Conservation (phyloP, 2,329 filamentous ascomycete species). For the Fusarium metavorans region DNA sequence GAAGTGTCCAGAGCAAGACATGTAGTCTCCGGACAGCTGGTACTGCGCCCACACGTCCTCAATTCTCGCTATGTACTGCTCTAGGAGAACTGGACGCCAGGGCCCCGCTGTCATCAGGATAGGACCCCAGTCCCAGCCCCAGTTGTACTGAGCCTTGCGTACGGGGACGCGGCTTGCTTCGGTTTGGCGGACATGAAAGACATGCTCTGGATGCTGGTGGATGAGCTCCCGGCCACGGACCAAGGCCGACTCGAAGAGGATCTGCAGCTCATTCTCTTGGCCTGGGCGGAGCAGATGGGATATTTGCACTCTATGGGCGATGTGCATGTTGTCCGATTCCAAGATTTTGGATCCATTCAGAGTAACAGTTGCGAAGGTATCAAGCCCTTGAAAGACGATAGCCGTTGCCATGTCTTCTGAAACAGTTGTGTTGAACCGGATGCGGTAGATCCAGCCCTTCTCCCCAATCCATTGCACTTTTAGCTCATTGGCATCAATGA, state of each 20-base stretch:
- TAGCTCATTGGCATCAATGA: constrained; percentile 76
- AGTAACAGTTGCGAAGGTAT: constrained; percentile 70
- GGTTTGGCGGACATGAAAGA: constrained; percentile 10
- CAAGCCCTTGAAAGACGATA: constrained; percentile 72
- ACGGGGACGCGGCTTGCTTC: constrained; percentile 25
- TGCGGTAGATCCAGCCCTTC: constrained; percentile 73
- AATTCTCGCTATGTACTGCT: constrained; percentile 71
- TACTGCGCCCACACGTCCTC: constrained; percentile 63
- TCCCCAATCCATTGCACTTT: constrained; percentile 75
- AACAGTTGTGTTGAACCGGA: constrained; percentile 34
- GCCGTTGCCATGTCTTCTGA: constrained; percentile 42
- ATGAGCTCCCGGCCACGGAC: constrained; percentile 56
- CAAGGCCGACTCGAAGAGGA: constrained; percentile 59
- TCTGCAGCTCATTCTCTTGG: constrained; percentile 46
- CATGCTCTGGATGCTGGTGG: constrained; percentile 32
- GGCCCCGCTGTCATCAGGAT: constrained; percentile 71
- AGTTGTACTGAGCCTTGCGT: constrained; percentile 76
- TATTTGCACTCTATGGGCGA: constrained; percentile 67
- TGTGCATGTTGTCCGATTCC: constrained; percentile 72
- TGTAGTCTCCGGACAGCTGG: neutral
- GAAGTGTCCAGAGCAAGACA: neutral
- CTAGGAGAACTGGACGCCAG: constrained; percentile 75
- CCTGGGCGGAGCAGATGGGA: constrained; percentile 61
- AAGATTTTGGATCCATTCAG: constrained; percentile 67
- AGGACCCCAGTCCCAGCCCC: constrained; percentile 80